Evolutionary conservation across 140 eudicot genomes (phyloP).

Genomic region (Cichorium intybus): DNA sequence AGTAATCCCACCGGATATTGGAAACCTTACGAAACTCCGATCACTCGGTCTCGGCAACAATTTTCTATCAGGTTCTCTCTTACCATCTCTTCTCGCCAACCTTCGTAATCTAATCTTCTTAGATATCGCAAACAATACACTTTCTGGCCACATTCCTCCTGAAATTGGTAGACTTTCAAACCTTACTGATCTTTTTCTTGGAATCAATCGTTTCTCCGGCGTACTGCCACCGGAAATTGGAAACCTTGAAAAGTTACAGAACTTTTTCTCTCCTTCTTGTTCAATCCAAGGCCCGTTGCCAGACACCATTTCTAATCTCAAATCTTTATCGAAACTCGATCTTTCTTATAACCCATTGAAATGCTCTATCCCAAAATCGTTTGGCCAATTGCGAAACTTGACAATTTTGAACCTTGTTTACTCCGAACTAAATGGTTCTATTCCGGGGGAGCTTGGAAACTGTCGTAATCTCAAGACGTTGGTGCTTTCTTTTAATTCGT

Average conservation of each 20-base stretch:
- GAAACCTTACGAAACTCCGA: constrained; percentile 36
- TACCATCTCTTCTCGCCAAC: constrained; percentile 29
- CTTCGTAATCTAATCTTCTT: constrained; percentile 35
- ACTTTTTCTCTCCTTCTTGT: constrained; percentile 54
- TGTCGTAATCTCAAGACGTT: constrained; percentile 50
- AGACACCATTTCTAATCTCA: constrained; percentile 42
- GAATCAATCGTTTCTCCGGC: constrained; percentile 70
- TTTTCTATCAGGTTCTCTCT: constrained; percentile 49
- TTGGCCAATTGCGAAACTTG: constrained; percentile 51
- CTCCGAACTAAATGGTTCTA: constrained; percentile 57
- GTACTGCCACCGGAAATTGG: constrained; percentile 65
- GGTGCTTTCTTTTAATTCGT: constrained; percentile 65
- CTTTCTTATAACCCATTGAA: constrained; percentile 77
- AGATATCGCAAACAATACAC: constrained; percentile 67
- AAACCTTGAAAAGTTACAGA: constrained; percentile 37
- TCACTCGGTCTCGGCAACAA: constrained; percentile 63
- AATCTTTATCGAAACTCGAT: constrained; percentile 52
- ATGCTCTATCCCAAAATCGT: constrained; percentile 54
- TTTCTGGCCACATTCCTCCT: constrained; percentile 54
- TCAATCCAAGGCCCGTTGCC: constrained; percentile 70
- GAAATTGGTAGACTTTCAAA: constrained; percentile 43
- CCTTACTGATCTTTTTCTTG: constrained; percentile 57
- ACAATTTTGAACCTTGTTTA: constrained; percentile 49
- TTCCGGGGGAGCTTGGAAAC: constrained; percentile 70
- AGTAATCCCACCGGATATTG: constrained; percentile 44